A percentile compares a stretch with the other conserved stretches of the same genome.
Conservation (phyloP, 2,329 filamentous ascomycete genomes). For the Fusarium vanettenii region DNA sequence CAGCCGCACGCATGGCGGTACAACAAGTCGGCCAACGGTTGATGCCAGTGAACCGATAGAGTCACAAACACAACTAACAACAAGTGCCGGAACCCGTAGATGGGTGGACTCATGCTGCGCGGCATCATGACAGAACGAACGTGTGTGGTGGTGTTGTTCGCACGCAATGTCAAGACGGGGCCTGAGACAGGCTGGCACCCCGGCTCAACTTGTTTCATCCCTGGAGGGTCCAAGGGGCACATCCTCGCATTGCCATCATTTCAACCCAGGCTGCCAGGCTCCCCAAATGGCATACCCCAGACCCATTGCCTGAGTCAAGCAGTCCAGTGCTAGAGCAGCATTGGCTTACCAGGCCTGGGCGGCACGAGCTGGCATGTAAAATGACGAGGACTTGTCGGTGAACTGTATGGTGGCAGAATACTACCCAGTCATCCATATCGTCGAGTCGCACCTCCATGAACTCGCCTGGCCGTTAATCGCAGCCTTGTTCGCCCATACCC, state of each 20-base stretch:
- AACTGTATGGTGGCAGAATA: constrained; percentile 4
- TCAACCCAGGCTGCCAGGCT: background rate
- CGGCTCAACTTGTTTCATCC: constrained; percentile 37
- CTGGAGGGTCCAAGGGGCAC: constrained; percentile 17
- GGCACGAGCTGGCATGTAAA: constrained; percentile 28
- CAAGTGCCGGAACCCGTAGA: background rate
- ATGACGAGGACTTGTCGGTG: constrained; percentile 29
- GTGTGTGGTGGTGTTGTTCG: background rate
- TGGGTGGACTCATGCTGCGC: background rate
- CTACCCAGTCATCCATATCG: background rate
- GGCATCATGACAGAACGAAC: background rate
- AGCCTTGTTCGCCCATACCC: background rate
- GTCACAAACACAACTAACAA: background rate
- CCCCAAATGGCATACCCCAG: constrained; percentile 37
- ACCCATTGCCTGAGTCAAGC: constrained; percentile 35
- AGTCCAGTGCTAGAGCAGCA: constrained; percentile 9
- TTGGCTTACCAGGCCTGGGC: constrained; percentile 4
- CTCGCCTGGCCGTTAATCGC: background rate
- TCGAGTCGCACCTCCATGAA: background rate
- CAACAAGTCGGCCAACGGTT: background rate
- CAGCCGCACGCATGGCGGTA: background rate
- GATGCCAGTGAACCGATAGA: background rate
- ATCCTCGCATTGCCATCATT: constrained; percentile 26
- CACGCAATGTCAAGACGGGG: background rate
- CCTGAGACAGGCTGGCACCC: constrained; percentile 22